Evolutionary conservation across 148 eudicot genomes (phyloP).

Genomic region (Salicornia ramosissima): DNA sequence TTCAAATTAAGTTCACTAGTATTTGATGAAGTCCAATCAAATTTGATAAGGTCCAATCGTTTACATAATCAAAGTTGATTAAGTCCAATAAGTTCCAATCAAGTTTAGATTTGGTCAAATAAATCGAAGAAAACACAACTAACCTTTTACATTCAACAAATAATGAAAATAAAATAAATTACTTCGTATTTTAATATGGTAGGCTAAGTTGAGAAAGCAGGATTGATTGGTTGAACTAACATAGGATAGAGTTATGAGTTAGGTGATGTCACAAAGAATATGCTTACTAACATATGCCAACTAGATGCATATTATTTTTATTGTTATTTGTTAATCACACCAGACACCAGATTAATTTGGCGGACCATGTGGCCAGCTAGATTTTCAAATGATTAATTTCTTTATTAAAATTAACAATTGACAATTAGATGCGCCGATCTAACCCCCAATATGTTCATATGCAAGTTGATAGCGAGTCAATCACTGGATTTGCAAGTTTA

Average conservation of each 20-base stretch:
- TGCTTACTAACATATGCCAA: neutral
- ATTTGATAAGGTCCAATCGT: too few relatives aligned
- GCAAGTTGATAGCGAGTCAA: neutral
- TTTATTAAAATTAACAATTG: constrained; percentile 4
- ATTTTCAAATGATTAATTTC: constrained; percentile 10
- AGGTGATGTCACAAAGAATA: neutral
- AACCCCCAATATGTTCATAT: too few relatives aligned
- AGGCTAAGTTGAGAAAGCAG: constrained; percentile 12
- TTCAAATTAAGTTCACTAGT: too few relatives aligned
- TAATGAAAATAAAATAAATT: too few relatives aligned
- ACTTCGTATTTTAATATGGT: neutral
- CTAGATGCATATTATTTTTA: too few relatives aligned
- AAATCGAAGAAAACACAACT: too few relatives aligned
- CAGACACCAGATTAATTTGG: constrained; percentile 14
- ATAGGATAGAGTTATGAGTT: neutral
- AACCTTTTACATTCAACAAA: too few relatives aligned
- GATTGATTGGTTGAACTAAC: neutral
- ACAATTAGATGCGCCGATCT: constrained; percentile 4
- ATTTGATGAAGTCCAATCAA: too few relatives aligned
- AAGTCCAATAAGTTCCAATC: too few relatives aligned
- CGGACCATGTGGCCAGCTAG: constrained; percentile 23
- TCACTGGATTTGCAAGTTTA: neutral
- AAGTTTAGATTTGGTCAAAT: too few relatives aligned
- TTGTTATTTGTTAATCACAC: too few relatives aligned
- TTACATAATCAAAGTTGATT: too few relatives aligned